Conservation (phyloP, 805 yeast species). For the Brettanomyces anomalus region DNA sequence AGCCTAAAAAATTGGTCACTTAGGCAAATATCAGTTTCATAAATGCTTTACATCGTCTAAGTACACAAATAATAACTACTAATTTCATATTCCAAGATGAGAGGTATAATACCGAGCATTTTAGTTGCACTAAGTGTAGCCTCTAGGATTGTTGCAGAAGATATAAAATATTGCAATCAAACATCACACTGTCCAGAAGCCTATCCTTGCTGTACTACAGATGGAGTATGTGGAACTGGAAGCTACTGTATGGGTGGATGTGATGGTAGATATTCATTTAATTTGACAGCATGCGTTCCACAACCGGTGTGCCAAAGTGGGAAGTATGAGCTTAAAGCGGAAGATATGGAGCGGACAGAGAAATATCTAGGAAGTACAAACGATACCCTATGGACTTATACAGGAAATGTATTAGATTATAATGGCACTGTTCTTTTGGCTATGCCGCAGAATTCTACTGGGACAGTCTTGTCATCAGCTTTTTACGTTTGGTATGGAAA, state of each 20-base stretch:
- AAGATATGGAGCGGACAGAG: slow-evolving; percentile 15
- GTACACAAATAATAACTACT: no score
- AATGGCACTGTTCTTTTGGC: slow-evolving; percentile 51
- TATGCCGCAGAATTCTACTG: slow-evolving; percentile 69
- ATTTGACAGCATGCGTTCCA: slow-evolving; percentile 70
- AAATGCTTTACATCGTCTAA: no score
- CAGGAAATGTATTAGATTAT: slow-evolving; percentile 48
- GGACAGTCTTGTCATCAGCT: slow-evolving; percentile 76
- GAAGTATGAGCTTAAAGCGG: slow-evolving; percentile 32
- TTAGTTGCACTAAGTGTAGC: no score
- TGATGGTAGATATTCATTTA: slow-evolving; percentile 64
- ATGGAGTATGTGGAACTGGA: slow-evolving; percentile 43
- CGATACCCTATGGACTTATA: slow-evolving; percentile 60
- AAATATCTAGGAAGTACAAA: slow-evolving; percentile 57
- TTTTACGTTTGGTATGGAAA: slow-evolving; percentile 85
- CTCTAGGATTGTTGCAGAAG: no score
- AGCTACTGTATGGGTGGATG: slow-evolving; percentile 78
- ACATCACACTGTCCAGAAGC: slow-evolving; percentile 60
- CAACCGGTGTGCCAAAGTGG: slow-evolving; percentile 62
- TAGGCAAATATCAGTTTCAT: no score
- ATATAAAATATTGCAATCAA: slow-evolving; percentile 36
- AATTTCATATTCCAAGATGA: no score
- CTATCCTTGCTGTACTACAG: slow-evolving; percentile 75
- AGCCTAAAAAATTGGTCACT: no score
- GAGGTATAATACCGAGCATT: no score